Evolutionary conservation across 2,329 filamentous ascomycete species (phyloP), one percentile per base, ranked within the genome.

Genomic region (Dactylonectria macrodidyma): DNA sequence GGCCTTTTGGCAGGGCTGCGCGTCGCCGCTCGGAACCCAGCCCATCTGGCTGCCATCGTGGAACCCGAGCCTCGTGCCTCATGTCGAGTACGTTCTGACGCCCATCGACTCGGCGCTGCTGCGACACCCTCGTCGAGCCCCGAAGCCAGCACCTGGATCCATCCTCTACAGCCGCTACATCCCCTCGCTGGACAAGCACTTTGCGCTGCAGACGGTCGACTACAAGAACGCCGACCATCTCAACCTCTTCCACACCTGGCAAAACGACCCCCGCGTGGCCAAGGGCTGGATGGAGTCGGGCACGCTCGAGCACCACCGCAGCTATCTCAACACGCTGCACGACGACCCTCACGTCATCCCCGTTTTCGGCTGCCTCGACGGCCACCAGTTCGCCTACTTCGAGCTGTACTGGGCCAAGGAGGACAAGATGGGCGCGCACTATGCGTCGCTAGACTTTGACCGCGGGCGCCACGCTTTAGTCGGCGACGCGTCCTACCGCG

Each of bases 261-360:
- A 94, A 80, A 95, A 95, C 77, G 92, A 94, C 77, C 92, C 92
- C 44, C 91, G 92, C 63, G 92, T 95, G 51, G 91, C 91, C 24
- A 86, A 89, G 74, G 92, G 91, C 5, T 95, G 92, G 92, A 92
- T 93, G 75, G 91, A 93, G 82, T 92, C 90, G 1, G 92, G 92
- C 46, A 91, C 91, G 1, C 81, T 93, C 47, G 91, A 93, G 34
- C 86, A 94, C 78, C 92, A 94, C 79, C 86, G 89, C 60, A 86
- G 88, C 70, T 94, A 95, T 78, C 85, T 94, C 52, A 84, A 87
- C 36, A 86, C 86, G 67, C 84, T 91, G 66, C 88, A 93, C 74
- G 87, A 88, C 41, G 92, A 94, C 77, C 89, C 90, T 22, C 92
- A 94, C 77, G 86, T 90, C 65, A 82, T 94, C 46, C 87, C 90